Percentiles rank a stretch among this genome's conserved stretches.
phyloP scores from a whole-genome alignment of 352 stramenopile genomes.

The Globisporangium barbulae region DNA sequence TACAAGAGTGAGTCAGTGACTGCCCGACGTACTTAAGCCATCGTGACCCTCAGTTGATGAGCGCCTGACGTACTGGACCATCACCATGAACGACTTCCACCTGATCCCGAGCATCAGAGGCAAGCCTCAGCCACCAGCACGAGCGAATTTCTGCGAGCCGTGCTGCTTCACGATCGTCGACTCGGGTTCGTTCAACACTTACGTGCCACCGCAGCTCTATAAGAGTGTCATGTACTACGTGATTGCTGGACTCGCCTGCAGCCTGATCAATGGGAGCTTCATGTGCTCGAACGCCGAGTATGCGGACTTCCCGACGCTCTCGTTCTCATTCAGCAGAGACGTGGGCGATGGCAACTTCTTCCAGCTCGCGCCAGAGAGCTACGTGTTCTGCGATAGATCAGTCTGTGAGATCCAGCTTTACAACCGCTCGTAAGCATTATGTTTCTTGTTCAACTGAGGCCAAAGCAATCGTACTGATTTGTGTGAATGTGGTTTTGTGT shows the following conservation, averaged over 20 bases:
- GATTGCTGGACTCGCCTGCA: conserved; percentile 28
- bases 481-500: background rate
- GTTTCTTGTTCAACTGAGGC: background rate
- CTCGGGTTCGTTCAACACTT: conserved; percentile 48
- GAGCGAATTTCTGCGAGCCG: conserved; percentile 27
- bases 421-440: conserved; percentile 30
- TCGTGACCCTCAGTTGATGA: conserved; percentile 13
- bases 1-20: background rate
- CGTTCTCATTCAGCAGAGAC: conserved; percentile 32
- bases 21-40: no score
- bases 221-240: conserved; percentile 35
- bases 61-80: conserved; percentile 49
- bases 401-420: conserved; percentile 44
- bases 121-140: background rate
- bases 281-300: conserved; percentile 28
- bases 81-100: conserved; percentile 38
- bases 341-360: conserved; percentile 30
- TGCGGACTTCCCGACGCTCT: conserved; percentile 43
- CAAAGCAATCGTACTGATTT: background rate
- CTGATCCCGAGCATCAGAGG: conserved; percentile 17
- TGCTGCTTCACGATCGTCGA: conserved; percentile 60
- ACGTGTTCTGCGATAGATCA: conserved; percentile 31
- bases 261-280: conserved; percentile 15
- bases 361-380: conserved; percentile 33
- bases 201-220: conserved; percentile 38